These are phyloP conservation scores for Tricholoma bakamatsutake DNA, from an alignment of 768 basidiomycete genomes.

Conservation along the genomic window DNA sequence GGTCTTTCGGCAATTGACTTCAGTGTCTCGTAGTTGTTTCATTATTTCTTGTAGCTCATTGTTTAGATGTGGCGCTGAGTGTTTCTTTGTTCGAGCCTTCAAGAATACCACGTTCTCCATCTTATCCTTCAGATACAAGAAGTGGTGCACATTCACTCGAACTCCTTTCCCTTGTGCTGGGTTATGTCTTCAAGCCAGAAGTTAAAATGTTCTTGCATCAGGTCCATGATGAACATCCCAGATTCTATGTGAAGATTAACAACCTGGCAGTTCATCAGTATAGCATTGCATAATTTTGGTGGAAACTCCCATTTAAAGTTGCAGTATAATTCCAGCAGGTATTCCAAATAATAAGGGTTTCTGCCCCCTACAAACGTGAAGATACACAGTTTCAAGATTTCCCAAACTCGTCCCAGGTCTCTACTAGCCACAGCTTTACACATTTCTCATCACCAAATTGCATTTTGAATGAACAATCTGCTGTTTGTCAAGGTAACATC, in stretches of 20 bases:
- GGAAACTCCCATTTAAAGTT: slow-evolving; percentile 20
- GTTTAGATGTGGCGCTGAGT: slow-evolving; percentile 4
- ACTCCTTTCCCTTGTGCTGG: slow-evolving; percentile 18
- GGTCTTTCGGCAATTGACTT: slow-evolving; percentile 5
- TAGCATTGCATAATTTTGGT: slow-evolving; percentile 10
- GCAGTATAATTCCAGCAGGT: slow-evolving; percentile 21
- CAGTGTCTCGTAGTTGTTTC: background rate
- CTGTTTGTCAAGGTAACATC: slow-evolving; percentile 17
- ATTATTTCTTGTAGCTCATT: slow-evolving; percentile 9
- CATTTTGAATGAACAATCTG: slow-evolving; percentile 17
- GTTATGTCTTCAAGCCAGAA: slow-evolving; percentile 22
- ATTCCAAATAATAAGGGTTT: slow-evolving; percentile 21
- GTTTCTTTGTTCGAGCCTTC: slow-evolving; percentile 12
- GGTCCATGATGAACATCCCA: slow-evolving; percentile 19
- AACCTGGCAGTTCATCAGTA: slow-evolving; percentile 24
- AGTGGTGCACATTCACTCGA: slow-evolving; percentile 17
- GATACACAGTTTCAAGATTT: slow-evolving; percentile 20
- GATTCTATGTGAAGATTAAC: slow-evolving; percentile 20
- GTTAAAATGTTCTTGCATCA: slow-evolving; percentile 26
- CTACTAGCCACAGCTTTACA: slow-evolving; percentile 18
- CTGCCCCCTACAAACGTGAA: slow-evolving; percentile 20
- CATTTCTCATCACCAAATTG: slow-evolving; percentile 18
- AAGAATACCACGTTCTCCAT: slow-evolving; percentile 14
- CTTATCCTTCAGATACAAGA: slow-evolving; percentile 14
- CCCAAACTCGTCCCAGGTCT: slow-evolving; percentile 19